A percentile compares a stretch with the other conserved stretches of the same genome.
phyloP scores from a whole-genome alignment of 2,329 filamentous ascomycete species.

The Aspergillus sp. region DNA sequence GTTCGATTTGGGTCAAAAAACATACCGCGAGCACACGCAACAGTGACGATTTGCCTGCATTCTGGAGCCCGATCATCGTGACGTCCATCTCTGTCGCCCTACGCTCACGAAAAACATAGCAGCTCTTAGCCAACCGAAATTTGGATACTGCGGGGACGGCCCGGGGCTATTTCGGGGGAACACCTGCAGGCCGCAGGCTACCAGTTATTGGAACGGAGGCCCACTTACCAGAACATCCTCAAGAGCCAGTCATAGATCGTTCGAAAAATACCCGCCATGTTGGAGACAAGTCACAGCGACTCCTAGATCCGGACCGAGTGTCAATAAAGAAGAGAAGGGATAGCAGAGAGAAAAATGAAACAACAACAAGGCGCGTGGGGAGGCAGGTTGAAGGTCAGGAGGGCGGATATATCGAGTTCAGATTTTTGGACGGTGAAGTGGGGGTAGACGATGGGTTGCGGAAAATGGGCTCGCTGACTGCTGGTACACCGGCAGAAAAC shows the following conservation, averaged over 20 bases:
- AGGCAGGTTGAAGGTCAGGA: slow-evolving; percentile 5
- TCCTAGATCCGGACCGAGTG: slow-evolving; percentile 3
- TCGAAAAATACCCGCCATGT: slow-evolving; percentile 89
- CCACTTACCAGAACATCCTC: slow-evolving; percentile 88
- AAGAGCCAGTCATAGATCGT: slow-evolving; percentile 98
- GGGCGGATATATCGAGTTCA: slow-evolving; percentile 20
- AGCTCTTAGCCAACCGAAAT: slow-evolving; percentile 22
- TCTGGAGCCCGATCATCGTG: slow-evolving; percentile 97
- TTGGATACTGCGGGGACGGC: slow-evolving; percentile 34
- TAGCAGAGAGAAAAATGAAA: neutral
- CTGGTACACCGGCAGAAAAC: slow-evolving; percentile 12
- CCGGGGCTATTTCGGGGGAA: slow-evolving; percentile 30
- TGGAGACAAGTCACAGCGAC: neutral
- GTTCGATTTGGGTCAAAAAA: slow-evolving; percentile 16
- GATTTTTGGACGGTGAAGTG: slow-evolving; percentile 20
- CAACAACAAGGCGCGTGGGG: neutral
- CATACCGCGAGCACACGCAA: slow-evolving; percentile 92
- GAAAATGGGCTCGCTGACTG: slow-evolving; percentile 15
- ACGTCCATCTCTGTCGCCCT: slow-evolving; percentile 99
- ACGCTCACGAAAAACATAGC: slow-evolving; percentile 19
- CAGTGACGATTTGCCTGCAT: slow-evolving; percentile 95
- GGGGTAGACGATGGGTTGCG: slow-evolving; percentile 17
- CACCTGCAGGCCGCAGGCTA: slow-evolving; percentile 12
- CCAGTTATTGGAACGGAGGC: slow-evolving; percentile 25
- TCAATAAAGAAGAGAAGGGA: slow-evolving; percentile 7